Evolutionary conservation across 1,284 basidiomycete species (phyloP).

Genomic region (Meira nashicola): DNA sequence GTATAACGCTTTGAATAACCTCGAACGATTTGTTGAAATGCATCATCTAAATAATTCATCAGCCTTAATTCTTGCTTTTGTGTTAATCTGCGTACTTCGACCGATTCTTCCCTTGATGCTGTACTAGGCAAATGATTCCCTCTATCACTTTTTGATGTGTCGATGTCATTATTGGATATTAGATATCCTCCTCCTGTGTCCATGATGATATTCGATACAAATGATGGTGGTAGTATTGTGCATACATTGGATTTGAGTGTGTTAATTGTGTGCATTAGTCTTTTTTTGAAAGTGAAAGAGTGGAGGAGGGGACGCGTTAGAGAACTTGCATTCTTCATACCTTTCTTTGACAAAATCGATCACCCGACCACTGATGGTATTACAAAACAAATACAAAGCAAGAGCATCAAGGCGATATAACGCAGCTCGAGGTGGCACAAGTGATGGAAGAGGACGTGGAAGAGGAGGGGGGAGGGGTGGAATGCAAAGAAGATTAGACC

Average conservation of each 20-base stretch:
- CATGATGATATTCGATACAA: slow-evolving; percentile 16
- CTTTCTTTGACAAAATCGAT: neutral
- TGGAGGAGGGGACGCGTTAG: neutral
- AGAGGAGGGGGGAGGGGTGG: slow-evolving; percentile 9
- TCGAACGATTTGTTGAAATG: slow-evolving; percentile 3
- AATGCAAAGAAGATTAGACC: neutral
- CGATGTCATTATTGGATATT: neutral
- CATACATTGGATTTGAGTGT: neutral
- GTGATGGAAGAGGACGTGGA: slow-evolving; percentile 4
- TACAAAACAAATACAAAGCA: slow-evolving; percentile 53
- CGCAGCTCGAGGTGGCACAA: slow-evolving; percentile 12
- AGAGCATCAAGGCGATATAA: slow-evolving; percentile 46
- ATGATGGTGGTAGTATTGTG: slow-evolving; percentile 1
- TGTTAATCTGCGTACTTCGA: slow-evolving; percentile 1
- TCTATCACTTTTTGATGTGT: neutral
- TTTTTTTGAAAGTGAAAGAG: neutral
- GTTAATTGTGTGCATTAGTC: neutral
- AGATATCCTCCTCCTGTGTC: slow-evolving; percentile 3
- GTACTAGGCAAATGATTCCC: too few relatives aligned
- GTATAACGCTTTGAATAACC: slow-evolving; percentile 1
- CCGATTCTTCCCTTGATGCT: neutral
- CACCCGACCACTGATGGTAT: slow-evolving; percentile 31
- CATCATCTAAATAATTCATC: slow-evolving; percentile 6
- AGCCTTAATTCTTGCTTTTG: slow-evolving; percentile 6
- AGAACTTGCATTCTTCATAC: neutral